Evolutionary conservation across 1,139 yeast species (phyloP).

Genomic region (Kazachstania sp.): DNA sequence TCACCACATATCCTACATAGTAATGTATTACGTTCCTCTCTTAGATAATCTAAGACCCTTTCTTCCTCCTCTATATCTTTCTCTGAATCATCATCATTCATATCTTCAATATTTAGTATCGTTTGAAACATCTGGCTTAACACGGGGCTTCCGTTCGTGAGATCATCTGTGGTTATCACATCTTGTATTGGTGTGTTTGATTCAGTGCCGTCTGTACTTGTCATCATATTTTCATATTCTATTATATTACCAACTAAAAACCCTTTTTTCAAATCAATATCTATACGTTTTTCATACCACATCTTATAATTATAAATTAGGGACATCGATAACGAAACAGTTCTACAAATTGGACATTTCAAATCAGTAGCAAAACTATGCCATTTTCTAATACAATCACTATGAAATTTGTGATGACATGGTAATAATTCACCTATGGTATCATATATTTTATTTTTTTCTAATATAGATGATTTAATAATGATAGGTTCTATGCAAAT

Average conservation of each 20-base stretch:
- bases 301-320: constrained; percentile 5
- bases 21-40: constrained; percentile 1
- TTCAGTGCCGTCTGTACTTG: neutral
- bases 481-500: constrained; percentile 23
- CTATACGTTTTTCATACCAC: constrained; percentile 4
- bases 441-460: constrained; percentile 7
- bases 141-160: neutral
- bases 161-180: neutral
- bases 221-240: neutral
- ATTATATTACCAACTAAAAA: constrained; percentile 11
- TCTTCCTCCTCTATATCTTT: neutral
- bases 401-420: constrained; percentile 25
- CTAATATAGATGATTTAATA: neutral
- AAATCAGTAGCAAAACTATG: constrained; percentile 19
- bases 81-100: constrained; percentile 4
- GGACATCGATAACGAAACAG: constrained; percentile 9
- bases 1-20: constrained; percentile 21
- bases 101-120: neutral
- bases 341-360: constrained; percentile 27
- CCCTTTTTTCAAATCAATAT: constrained; percentile 12
- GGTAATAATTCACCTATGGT: constrained; percentile 18
- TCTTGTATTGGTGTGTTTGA: neutral
- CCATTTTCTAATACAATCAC: constrained; percentile 27
- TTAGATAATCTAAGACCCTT: neutral
- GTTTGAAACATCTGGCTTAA: neutral